Conservation (phyloP, 371 early-diverging fungal species). For the Mortierella sp. region DNA sequence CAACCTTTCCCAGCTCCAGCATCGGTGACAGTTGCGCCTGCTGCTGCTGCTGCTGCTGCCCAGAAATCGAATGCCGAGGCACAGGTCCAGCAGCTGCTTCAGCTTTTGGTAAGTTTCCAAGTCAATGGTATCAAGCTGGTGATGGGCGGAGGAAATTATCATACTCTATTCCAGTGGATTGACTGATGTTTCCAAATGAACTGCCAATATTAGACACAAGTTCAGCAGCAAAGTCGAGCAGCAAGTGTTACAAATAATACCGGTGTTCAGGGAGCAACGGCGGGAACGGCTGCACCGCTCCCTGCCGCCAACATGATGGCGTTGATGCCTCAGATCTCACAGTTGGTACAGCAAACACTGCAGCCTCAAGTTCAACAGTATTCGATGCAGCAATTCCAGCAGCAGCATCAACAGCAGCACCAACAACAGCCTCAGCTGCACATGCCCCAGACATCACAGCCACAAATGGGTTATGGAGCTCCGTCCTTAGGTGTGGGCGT, state of each 20-base stretch:
- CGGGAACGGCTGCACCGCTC: not conserved
- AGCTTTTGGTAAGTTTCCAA: slow-evolving; percentile 27
- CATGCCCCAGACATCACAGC: not conserved
- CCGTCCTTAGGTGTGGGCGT: slow-evolving; percentile 3
- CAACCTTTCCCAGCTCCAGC: not conserved
- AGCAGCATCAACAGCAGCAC: not conserved
- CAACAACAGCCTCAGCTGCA: not conserved
- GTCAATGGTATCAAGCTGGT: no score
- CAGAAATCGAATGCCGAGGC: slow-evolving; percentile 20
- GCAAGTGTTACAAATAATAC: slow-evolving; percentile 6
- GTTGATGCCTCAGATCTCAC: slow-evolving; percentile 25
- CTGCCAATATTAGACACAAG: slow-evolving; percentile 13
- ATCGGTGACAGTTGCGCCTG: not conserved
- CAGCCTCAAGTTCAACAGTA: slow-evolving; percentile 17
- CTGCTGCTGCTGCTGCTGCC: not conserved
- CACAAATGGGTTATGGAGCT: not conserved
- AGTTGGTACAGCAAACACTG: slow-evolving; percentile 29
- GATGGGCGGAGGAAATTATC: no score
- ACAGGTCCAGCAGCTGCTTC: slow-evolving; percentile 36
- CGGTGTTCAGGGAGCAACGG: not conserved
- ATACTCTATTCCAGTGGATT: no score
- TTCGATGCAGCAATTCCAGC: not conserved
- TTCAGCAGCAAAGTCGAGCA: slow-evolving; percentile 30
- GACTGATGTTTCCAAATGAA: not conserved
- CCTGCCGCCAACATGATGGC: slow-evolving; percentile 11